Evolutionary conservation across 2,329 filamentous ascomycete species (phyloP).

Genomic region (Trichophyton verrucosum): DNA sequence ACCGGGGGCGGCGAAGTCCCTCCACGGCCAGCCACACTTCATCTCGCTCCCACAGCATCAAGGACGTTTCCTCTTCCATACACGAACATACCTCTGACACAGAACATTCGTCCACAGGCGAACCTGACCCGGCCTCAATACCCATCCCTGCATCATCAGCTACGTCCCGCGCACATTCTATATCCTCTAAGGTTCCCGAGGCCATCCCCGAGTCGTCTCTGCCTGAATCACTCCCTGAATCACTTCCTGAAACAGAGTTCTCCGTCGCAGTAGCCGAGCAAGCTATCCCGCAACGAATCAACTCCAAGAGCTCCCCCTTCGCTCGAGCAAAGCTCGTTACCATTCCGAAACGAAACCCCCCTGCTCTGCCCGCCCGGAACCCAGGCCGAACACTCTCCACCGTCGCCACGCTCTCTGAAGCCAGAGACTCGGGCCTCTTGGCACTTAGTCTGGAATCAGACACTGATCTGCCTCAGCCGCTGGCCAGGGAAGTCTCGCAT

Average conservation of each 20-base stretch:
- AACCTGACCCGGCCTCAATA: neutral
- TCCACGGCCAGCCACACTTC: constrained; percentile 9
- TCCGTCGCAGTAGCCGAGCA: constrained; percentile 22
- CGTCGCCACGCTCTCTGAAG: constrained; percentile 1
- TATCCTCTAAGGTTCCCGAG: neutral
- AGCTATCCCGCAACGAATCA: constrained; percentile 46
- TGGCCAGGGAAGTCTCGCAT: neutral
- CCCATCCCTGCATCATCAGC: neutral
- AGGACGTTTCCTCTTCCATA: neutral
- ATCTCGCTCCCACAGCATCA: constrained; percentile 7
- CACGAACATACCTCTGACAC: neutral
- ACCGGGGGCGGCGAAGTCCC: neutral
- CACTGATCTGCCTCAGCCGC: constrained; percentile 6
- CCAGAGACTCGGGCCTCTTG: neutral
- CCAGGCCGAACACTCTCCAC: constrained; percentile 32
- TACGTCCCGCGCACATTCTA: neutral
- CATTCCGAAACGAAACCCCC: constrained; percentile 60
- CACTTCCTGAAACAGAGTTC: neutral
- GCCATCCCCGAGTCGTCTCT: neutral
- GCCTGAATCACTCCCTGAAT: neutral
- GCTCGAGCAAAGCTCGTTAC: constrained; percentile 70
- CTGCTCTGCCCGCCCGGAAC: constrained; percentile 64
- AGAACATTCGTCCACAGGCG: neutral
- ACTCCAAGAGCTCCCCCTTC: constrained; percentile 53
- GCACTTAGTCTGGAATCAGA: constrained; percentile 11